These are phyloP conservation scores for Phytophthora pseudosyringae DNA, from an alignment of 352 stramenopile species.

Conservation along the genomic window DNA sequence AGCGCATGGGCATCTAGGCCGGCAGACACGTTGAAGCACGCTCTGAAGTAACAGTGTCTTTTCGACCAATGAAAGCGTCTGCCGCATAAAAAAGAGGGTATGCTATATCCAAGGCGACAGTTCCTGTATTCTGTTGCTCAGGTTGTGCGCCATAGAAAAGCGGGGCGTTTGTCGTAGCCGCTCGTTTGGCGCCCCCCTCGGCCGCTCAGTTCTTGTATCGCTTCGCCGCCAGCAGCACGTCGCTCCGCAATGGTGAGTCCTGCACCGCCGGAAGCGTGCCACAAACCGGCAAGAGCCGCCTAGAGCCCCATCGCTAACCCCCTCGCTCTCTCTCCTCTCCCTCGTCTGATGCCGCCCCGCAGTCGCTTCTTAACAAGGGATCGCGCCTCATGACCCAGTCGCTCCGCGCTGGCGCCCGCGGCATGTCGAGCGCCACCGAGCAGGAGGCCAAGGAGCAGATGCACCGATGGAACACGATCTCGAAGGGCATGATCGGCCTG, in stretches of 20 bases:
- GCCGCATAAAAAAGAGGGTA: constrained; percentile 10
- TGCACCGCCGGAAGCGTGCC: constrained; percentile 13
- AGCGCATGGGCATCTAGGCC: constrained; percentile 57
- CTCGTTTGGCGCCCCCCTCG: constrained; percentile 23
- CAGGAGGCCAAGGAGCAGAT: constrained; percentile 89
- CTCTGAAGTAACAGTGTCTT: constrained; percentile 23
- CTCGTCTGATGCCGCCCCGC: neutral
- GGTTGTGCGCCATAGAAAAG: constrained; percentile 28
- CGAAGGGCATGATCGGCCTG: constrained; percentile 82
- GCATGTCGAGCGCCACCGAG: constrained; percentile 86
- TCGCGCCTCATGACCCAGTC: constrained; percentile 58
- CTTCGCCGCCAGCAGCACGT: constrained; percentile 24
- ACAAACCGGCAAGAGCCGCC: neutral
- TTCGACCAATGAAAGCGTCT: constrained; percentile 19
- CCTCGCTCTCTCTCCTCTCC: neutral
- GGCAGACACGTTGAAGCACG: constrained; percentile 13
- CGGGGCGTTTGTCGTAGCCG: constrained; percentile 9
- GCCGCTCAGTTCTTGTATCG: constrained; percentile 41
- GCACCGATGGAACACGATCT: constrained; percentile 86
- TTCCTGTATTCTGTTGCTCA: neutral
- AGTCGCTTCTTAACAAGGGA: constrained; percentile 76
- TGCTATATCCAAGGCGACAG: neutral
- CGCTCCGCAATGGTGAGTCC: constrained; percentile 21
- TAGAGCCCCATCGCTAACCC: constrained; percentile 2
- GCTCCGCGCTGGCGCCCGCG: constrained; percentile 61